Conservation (phyloP, 345 rosid genomes). For the Corchorus olitorius region DNA sequence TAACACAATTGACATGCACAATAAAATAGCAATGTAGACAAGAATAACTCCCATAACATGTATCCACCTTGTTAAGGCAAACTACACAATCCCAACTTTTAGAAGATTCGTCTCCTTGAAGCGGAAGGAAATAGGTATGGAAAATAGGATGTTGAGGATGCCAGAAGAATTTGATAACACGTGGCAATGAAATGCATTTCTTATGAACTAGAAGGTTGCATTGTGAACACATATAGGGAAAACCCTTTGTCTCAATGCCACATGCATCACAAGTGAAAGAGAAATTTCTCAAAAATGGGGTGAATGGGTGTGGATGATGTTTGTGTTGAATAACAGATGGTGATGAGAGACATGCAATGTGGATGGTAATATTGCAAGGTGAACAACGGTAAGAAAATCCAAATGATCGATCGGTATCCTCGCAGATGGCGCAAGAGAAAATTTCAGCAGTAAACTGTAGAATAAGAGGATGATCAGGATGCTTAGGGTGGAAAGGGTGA, state of each 20-base stretch:
- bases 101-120: neutral
- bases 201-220: conserved; percentile 16
- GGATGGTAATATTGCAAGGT: neutral
- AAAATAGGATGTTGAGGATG: conserved; percentile 15
- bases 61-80: conserved; percentile 15
- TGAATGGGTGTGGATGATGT: conserved; percentile 2
- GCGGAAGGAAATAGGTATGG: conserved; percentile 7
- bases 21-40: conserved; percentile 15
- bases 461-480: conserved; percentile 10
- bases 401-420: rapidly evolving
- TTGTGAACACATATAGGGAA: conserved; percentile 16
- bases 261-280: conserved; percentile 29
- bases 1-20: conserved; percentile 28
- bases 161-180: neutral
- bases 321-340: neutral
- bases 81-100: neutral
- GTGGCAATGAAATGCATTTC: neutral
- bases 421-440: neutral
- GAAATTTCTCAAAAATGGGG: neutral
- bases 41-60: conserved; percentile 19
- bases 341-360: neutral
- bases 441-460: neutral
- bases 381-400: neutral
- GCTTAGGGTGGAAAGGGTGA: conserved; percentile 5
- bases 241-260: neutral